Conservation (phyloP, 495 filamentous ascomycete genomes). For the Hypomontagnella monticulosa region DNA sequence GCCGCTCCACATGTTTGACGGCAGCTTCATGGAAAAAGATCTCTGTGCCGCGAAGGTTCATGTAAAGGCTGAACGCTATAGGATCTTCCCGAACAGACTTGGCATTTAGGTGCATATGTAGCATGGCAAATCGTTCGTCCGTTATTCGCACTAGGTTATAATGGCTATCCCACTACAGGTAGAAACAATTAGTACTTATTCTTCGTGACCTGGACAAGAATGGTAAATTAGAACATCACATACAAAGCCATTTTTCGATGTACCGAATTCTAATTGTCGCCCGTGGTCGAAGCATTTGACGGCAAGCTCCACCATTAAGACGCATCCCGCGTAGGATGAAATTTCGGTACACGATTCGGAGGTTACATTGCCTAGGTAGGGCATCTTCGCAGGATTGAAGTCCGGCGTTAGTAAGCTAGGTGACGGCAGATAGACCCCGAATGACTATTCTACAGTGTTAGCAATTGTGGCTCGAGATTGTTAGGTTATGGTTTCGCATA, state of each 20-base stretch:
- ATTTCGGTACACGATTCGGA: slow-evolving; percentile 6
- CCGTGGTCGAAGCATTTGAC: slow-evolving; percentile 8
- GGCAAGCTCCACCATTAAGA: slow-evolving; percentile 15
- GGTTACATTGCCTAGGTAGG: not conserved
- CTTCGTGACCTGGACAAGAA: not conserved
- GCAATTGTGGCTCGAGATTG: not conserved
- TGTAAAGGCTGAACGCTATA: slow-evolving; percentile 10
- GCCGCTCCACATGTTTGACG: slow-evolving; percentile 1
- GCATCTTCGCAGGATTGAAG: slow-evolving; percentile 1
- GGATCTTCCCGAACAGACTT: slow-evolving; percentile 10
- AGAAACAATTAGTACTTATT: not conserved
- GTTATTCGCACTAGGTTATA: slow-evolving; percentile 1
- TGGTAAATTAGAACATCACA: not conserved
- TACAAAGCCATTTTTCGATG: slow-evolving; percentile 6
- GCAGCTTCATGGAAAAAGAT: slow-evolving; percentile 7
- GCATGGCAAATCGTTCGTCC: slow-evolving; percentile 7
- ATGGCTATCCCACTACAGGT: slow-evolving; percentile 8
- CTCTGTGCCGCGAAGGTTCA: slow-evolving; percentile 10
- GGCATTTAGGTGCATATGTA: slow-evolving; percentile 12
- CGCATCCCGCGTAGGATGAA: slow-evolving; percentile 5
- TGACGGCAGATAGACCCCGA: slow-evolving; percentile 14
- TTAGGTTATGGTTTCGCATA: not conserved
- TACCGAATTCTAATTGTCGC: not conserved
- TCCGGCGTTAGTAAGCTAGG: slow-evolving; percentile 15
- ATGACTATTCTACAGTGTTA: not conserved